These are phyloP conservation scores for Claviceps maximensis DNA, from an alignment of 2,329 filamentous ascomycete genomes.

Conservation along the genomic window DNA sequence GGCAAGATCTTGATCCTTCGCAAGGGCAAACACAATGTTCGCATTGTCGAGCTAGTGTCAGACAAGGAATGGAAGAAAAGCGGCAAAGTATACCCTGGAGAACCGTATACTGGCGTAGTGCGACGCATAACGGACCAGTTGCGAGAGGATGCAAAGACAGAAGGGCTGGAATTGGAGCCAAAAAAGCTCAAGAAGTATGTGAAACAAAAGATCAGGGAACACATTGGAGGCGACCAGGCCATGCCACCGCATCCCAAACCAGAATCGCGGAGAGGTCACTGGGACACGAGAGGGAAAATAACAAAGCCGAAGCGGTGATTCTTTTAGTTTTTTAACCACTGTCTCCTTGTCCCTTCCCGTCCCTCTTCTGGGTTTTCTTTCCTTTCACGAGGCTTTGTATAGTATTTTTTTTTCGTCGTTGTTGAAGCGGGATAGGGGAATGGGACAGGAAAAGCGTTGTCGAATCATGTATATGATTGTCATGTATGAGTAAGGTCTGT, in stretches of 20 bases:
- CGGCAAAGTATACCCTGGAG: constrained; percentile 39
- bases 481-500: not conserved
- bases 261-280: not conserved
- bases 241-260: too few relatives aligned
- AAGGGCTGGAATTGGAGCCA: constrained; percentile 15
- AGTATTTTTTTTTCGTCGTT: too few relatives aligned
- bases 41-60: constrained; percentile 44
- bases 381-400: too few relatives aligned
- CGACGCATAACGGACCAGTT: constrained; percentile 29
- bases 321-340: too few relatives aligned
- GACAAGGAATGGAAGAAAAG: constrained; percentile 39
- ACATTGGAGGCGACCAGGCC: too few relatives aligned
- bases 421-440: too few relatives aligned
- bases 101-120: constrained; percentile 35
- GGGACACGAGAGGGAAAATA: not conserved
- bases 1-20: constrained; percentile 45
- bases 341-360: too few relatives aligned
- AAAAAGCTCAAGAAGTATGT: constrained; percentile 16
- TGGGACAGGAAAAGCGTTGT: not conserved
- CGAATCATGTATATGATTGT: not conserved
- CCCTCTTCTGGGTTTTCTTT: too few relatives aligned
- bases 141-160: constrained; percentile 20
- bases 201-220: constrained; percentile 9
- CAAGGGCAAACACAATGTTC: constrained; percentile 50
- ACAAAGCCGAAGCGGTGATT: not conserved